phyloP scores from a whole-genome alignment of 768 basidiomycete genomes.

The Termitomyces sp. region DNA sequence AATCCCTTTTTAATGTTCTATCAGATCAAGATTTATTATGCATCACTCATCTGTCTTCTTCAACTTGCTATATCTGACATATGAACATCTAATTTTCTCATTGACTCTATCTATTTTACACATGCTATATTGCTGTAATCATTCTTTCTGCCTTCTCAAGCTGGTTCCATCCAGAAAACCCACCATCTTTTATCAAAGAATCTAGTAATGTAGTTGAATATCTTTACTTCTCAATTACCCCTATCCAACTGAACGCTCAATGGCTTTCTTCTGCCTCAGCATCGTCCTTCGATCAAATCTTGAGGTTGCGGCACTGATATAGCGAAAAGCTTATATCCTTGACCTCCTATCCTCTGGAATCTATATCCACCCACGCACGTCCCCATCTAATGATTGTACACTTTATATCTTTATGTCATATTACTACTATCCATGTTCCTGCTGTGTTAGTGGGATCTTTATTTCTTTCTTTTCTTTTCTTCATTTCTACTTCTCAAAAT shows the following conservation, averaged over 20 bases:
- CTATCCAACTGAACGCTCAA: slow-evolving; percentile 27
- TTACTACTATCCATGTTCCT: slow-evolving; percentile 15
- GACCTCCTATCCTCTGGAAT: background rate
- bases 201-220: too few species aligned
- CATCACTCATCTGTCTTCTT: too few species aligned
- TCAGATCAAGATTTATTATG: too few species aligned
- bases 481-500: background rate
- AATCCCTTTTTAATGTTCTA: too few species aligned
- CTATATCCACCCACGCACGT: background rate
- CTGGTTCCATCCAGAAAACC: too few species aligned
- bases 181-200: too few species aligned
- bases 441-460: slow-evolving; percentile 15
- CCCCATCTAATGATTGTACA: slow-evolving; percentile 16
- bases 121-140: too few species aligned
- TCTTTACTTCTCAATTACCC: background rate
- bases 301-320: slow-evolving; percentile 64
- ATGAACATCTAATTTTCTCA: too few species aligned
- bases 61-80: too few species aligned
- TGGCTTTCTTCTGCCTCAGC: slow-evolving; percentile 39
- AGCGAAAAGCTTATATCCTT: slow-evolving; percentile 18
- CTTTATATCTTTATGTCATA: slow-evolving; percentile 5
- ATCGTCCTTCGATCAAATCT: slow-evolving; percentile 68
- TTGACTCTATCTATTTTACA: too few species aligned
- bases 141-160: too few species aligned
- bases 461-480: slow-evolving; percentile 14